Evolutionary conservation across 345 rosid genomes (phyloP).

Genomic region (Murraya paniculata): DNA sequence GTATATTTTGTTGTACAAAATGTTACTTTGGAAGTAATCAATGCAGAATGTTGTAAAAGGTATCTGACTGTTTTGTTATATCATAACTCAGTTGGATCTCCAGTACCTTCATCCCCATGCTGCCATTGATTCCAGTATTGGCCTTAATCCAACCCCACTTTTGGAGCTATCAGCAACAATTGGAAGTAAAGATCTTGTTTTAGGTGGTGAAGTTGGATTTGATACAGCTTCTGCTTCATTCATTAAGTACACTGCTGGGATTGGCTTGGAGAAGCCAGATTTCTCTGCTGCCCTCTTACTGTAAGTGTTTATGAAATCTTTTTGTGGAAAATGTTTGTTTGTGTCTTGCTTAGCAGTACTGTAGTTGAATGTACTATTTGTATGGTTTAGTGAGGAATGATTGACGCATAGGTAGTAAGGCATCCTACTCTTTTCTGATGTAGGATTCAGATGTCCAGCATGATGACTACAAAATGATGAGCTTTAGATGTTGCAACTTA

Average conservation of each 20-base stretch:
- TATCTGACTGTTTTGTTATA: slow-evolving; percentile 11
- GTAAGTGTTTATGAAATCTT: slow-evolving; percentile 40
- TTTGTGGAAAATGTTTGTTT: background rate
- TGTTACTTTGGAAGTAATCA: background rate
- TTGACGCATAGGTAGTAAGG: background rate
- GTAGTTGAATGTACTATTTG: background rate
- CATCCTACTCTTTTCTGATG: background rate
- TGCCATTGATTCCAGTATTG: slow-evolving; percentile 66
- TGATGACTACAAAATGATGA: slow-evolving; percentile 1
- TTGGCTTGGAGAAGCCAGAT: slow-evolving; percentile 60
- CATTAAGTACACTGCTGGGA: slow-evolving; percentile 70
- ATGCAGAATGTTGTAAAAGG: background rate
- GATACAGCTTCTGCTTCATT: slow-evolving; percentile 70
- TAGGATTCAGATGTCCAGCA: background rate
- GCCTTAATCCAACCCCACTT: slow-evolving; percentile 70
- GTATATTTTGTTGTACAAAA: background rate
- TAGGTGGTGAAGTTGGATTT: slow-evolving; percentile 79
- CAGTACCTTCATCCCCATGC: slow-evolving; percentile 77
- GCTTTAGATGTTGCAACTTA: background rate
- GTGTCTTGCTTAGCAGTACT: background rate
- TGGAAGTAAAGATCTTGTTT: slow-evolving; percentile 54
- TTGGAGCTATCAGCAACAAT: slow-evolving; percentile 75
- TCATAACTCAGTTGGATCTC: slow-evolving; percentile 60
- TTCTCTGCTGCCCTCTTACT: slow-evolving; percentile 59
- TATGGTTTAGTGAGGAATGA: background rate